phyloP scores from a whole-genome alignment of 768 basidiomycete genomes.

The Cyathus striatus region DNA sequence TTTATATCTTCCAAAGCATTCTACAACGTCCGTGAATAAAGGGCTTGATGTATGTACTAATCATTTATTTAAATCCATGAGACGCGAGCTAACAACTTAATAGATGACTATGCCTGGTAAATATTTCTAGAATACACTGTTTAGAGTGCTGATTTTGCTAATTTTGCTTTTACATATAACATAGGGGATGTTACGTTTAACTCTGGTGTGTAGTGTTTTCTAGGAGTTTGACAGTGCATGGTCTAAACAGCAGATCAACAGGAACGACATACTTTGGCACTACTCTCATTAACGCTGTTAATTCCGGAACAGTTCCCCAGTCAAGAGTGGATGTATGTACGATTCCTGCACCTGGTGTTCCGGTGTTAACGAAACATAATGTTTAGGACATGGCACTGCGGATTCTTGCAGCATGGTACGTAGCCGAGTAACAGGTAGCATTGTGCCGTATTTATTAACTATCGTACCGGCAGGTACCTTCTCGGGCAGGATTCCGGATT shows the following conservation, averaged over 20 bases:
- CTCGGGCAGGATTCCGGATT: slow-evolving; percentile 52
- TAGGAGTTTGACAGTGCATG: neutral
- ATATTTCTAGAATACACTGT: no score
- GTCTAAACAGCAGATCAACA: slow-evolving; percentile 2
- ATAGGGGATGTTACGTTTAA: slow-evolving; percentile 39
- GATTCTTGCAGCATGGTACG: slow-evolving; percentile 60
- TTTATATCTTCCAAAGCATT: slow-evolving; percentile 26
- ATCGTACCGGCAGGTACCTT: slow-evolving; percentile 25
- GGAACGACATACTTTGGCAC: slow-evolving; percentile 55
- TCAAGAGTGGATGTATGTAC: slow-evolving; percentile 50
- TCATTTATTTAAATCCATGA: neutral
- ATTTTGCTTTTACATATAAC: neutral
- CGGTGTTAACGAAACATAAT: neutral
- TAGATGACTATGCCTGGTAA: slow-evolving; percentile 72
- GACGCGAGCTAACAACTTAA: neutral
- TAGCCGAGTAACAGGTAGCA: neutral
- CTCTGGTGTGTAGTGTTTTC: slow-evolving; percentile 31
- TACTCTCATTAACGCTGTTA: slow-evolving; percentile 52
- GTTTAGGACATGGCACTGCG: slow-evolving; percentile 62
- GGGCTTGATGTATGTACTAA: slow-evolving; percentile 51
- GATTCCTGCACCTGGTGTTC: slow-evolving; percentile 5
- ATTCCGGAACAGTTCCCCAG: slow-evolving; percentile 53
- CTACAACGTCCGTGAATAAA: slow-evolving; percentile 47
- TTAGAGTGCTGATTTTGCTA: neutral
- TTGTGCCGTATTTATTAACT: neutral